Base-by-base conservation (phyloP, 495 filamentous ascomycete genomes). In the Hyaloscypha hepaticicola region DNA sequence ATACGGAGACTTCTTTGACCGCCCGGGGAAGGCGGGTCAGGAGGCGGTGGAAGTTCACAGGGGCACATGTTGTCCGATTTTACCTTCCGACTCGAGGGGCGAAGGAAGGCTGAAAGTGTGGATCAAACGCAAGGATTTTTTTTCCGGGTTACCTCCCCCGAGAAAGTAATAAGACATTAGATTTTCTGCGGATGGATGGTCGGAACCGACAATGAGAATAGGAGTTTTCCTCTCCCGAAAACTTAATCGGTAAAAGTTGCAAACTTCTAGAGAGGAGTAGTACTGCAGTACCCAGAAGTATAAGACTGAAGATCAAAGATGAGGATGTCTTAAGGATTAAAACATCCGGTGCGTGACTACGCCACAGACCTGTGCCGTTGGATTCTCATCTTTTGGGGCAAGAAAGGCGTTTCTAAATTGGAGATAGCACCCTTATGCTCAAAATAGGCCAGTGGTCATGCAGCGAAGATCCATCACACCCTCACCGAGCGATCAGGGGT, bases 131-230 rank as follows among this genome's bases (percentile, higher is more conserved):
- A 51, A 51, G 19, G 48, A 24, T n/a, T n/a, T n/a, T 51, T 51
- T 51, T 24, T 51, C 48, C 5, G 5, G 48, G 22, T 51, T 24
- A n/a, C 22, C 16, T 24, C 19, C 19, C 48, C 48, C 19, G 16
- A 51, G 48, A 24, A 51, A 51, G 48, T 24, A 51, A 51, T 51
- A 51, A 51, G 48, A 51, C 48, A 51, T 51, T 51, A 51, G 22
- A 51, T n/a, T n/a, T 5, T 51, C 5, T 5, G 48, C 48, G 6
- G 22, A n/a, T 51, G 48, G 22, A 51, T 24, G 22, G 16, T n/a
- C 48, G 19, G 48, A 51, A 51, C 48, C 19, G 48, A n/a, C 48
- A 51, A 51, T n/a, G 48, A 51, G 19, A 51, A 51, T 24, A 51
- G 48, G 5, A 24, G 5, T n/a, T 51, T 51, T 51, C 6, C 48